phyloP scores from a whole-genome alignment of 495 filamentous ascomycete genomes.

The Podospora fimiseda region DNA sequence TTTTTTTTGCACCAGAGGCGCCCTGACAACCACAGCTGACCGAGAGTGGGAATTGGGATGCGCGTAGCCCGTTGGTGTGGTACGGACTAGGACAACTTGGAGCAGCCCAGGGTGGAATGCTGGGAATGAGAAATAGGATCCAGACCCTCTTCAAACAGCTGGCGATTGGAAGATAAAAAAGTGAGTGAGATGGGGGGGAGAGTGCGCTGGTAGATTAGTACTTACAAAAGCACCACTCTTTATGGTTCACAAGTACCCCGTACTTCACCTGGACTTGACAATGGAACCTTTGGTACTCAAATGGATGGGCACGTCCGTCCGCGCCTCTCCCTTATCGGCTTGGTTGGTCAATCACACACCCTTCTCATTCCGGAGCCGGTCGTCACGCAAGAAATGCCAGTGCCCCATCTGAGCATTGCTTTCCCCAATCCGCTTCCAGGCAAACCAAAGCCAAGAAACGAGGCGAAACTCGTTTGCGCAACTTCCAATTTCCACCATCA shows the following conservation, averaged over 20 bases:
- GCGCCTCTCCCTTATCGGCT: conserved; percentile 7
- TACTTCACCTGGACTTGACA: conserved; percentile 4
- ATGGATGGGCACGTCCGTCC: conserved; percentile 9
- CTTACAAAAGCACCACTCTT: not conserved
- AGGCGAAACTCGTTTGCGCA: conserved; percentile 1
- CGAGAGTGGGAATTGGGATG: no score
- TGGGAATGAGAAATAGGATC: no score
- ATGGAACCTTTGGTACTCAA: not conserved
- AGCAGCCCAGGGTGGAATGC: no score
- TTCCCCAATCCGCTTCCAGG: not conserved
- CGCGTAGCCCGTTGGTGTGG: no score
- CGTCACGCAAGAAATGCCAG: conserved; percentile 5
- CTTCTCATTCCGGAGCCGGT: not conserved
- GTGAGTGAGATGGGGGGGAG: not conserved
- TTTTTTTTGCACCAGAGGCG: no score
- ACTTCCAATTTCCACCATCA: not conserved
- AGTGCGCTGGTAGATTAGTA: not conserved
- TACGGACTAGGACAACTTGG: no score
- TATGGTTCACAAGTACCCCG: conserved; percentile 12
- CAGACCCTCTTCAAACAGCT: not conserved
- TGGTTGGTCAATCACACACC: conserved; percentile 14
- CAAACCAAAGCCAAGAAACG: conserved; percentile 2
- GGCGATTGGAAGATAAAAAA: not conserved
- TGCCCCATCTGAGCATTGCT: not conserved
- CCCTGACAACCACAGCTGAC: no score